These are phyloP conservation scores for Magnaporthiopsis rhizophila DNA, from an alignment of 2,329 filamentous ascomycete genomes.

Conservation along the genomic window DNA sequence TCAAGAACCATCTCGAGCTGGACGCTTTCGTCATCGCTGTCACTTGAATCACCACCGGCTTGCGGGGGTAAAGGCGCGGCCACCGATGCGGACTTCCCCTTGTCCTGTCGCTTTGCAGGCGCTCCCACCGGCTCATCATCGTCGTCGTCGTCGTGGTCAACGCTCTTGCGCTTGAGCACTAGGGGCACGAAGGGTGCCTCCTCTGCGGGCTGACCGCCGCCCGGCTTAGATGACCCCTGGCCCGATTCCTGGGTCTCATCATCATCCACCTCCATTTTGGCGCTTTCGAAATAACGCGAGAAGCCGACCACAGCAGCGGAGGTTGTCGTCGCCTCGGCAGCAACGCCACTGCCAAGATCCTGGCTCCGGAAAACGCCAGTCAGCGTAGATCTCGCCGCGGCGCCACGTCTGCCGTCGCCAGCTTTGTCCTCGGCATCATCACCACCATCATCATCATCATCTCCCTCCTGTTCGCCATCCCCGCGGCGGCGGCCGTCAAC, in stretches of 20 bases:
- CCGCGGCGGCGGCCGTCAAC: slow-evolving; percentile 6
- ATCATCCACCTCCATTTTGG: slow-evolving; percentile 3
- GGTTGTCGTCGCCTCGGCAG: background rate
- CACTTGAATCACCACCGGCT: slow-evolving; percentile 35
- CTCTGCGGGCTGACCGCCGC: background rate
- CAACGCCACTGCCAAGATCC: background rate
- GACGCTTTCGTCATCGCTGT: slow-evolving; percentile 41
- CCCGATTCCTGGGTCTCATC: background rate
- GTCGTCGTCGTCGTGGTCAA: slow-evolving; percentile 28
- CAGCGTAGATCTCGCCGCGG: background rate
- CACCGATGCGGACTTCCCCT: slow-evolving; percentile 8
- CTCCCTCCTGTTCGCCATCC: slow-evolving; percentile 10
- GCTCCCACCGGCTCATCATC: slow-evolving; percentile 24
- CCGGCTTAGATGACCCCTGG: background rate
- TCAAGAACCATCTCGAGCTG: slow-evolving; percentile 54
- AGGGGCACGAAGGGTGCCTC: slow-evolving; percentile 12
- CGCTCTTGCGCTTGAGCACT: slow-evolving; percentile 34
- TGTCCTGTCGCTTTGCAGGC: slow-evolving; percentile 16
- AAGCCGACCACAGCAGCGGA: slow-evolving; percentile 11
- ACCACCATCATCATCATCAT: slow-evolving; percentile 28
- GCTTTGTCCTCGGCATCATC: slow-evolving; percentile 24
- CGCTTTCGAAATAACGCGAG: slow-evolving; percentile 1
- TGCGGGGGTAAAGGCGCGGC: slow-evolving; percentile 2
- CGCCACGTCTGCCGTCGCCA: slow-evolving; percentile 19
- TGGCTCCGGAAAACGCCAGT: background rate